Evolutionary conservation across 139 green algal species (phyloP), one percentile per base, ranked within the genome.

Genomic region (Pseudopediastrum boryanum): DNA sequence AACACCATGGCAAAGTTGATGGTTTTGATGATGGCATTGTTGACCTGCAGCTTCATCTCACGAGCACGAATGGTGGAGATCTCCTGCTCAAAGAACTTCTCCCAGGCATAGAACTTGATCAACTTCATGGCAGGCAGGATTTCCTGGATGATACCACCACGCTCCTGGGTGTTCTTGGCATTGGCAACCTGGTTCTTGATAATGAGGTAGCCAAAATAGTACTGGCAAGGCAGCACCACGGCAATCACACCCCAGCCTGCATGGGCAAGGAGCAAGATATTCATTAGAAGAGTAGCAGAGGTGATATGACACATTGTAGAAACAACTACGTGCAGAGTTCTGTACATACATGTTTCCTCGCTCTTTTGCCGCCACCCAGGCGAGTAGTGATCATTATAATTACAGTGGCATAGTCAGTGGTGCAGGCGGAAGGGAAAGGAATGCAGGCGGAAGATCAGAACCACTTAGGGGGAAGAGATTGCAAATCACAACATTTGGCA

Each of bases 71-170:
- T 67, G 29, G 82, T 75, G 42, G 71, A 4, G 29, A 76, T 58
- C 39, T 86, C 41, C 8, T 82, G 36, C 81, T 90, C 84, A 29
- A 92, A 90, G 79, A 86, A 92, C 46, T 77, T 71, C 85, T 92
- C 88, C 71, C 71, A 92, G 4, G 82, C 86, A 54, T 92, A 92
- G 80, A 91, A 92, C 86, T 92, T 93, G 73, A 92, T 85, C 23
- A 92, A 83, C 87, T 93, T 92, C 85, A 93, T 92, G 76, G 88
- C 84, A 29, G 88, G 88, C 44, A 92, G 88, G 2, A 92, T 61
- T 86, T 92, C 88, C 77, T 92, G 88, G 64, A 89, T 70, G 62
- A 85, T 81, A 25, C 67, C 71, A 48, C 73, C 77, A 50, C 82
- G 85, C 21, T 44, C 61, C 36, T 80, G 65, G 23, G 77, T 83